These are phyloP conservation scores for Candida tibetensis DNA, from an alignment of 805 yeast species.

Conservation along the genomic window DNA sequence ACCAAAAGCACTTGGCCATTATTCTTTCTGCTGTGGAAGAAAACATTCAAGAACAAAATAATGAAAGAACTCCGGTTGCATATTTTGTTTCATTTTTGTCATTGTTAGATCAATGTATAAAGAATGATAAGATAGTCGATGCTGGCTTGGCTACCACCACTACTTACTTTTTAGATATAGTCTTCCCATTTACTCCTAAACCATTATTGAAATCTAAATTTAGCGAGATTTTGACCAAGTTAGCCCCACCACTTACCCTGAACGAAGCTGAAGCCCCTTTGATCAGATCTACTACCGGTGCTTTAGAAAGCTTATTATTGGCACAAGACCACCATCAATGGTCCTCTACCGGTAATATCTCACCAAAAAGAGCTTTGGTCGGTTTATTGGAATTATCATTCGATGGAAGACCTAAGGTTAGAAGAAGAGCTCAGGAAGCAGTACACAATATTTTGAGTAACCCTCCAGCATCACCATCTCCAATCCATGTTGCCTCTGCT, in stretches of 20 bases:
- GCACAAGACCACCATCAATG: conserved; percentile 83
- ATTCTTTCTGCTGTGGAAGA: conserved; percentile 89
- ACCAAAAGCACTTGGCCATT: conserved; percentile 82
- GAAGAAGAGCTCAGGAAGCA: conserved; percentile 93
- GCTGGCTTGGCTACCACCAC: conserved; percentile 66
- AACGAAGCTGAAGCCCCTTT: conserved; percentile 75
- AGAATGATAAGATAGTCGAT: conserved; percentile 52
- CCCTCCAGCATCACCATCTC: conserved; percentile 75
- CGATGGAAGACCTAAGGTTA: conserved; percentile 91
- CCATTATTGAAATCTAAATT: conserved; percentile 70
- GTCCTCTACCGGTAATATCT: conserved; percentile 53
- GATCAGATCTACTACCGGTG: conserved; percentile 79
- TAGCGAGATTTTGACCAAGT: conserved; percentile 68
- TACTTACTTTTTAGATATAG: conserved; percentile 76
- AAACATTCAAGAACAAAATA: conserved; percentile 66
- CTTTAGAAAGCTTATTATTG: conserved; percentile 71
- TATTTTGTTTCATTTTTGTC: conserved; percentile 84
- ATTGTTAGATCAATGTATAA: conserved; percentile 69
- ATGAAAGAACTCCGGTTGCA: conserved; percentile 65
- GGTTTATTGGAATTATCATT: conserved; percentile 75
- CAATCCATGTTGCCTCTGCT: conserved; percentile 74
- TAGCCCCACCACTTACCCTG: conserved; percentile 77
- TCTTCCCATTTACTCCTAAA: conserved; percentile 71
- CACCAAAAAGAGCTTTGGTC: conserved; percentile 79
- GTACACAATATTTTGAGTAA: conserved; percentile 58